A percentile compares a stretch with the other conserved stretches of the same genome.
phyloP scores from a whole-genome alignment of 345 rosid genomes.

The Eucalyptus grandis region DNA sequence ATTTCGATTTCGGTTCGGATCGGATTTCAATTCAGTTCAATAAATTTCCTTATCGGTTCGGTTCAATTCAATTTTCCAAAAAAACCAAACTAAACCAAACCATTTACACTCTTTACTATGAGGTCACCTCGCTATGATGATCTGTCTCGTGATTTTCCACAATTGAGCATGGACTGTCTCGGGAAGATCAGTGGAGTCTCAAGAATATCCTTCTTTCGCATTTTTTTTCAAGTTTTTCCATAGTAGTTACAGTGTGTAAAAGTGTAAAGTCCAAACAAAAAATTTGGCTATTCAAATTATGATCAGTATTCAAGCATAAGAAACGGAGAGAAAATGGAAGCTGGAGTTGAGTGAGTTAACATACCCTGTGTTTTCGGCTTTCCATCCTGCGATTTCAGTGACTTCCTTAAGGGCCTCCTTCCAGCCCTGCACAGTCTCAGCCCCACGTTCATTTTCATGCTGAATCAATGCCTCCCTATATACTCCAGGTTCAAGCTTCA shows the following conservation, averaged over 20 bases:
- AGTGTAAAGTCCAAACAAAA: not conserved
- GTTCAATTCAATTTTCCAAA: too few relatives aligned
- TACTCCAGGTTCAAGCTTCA: not conserved
- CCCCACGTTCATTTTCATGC: not conserved
- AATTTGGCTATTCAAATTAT: not conserved
- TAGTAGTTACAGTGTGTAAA: not conserved
- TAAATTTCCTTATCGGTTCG: too few relatives aligned
- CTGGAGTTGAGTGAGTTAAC: not conserved
- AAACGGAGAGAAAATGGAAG: not conserved
- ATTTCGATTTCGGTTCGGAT: accelerated
- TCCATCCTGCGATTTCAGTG: not conserved
- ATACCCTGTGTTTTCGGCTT: not conserved
- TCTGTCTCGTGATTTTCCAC: too few relatives aligned
- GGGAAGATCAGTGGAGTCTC: too few relatives aligned
- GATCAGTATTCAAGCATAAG: not conserved
- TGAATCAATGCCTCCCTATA: not conserved
- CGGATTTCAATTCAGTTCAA: too few relatives aligned
- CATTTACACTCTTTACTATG: too few relatives aligned
- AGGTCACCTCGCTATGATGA: too few relatives aligned
- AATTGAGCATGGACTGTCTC: too few relatives aligned
- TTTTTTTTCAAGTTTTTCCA: not conserved
- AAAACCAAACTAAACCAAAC: too few relatives aligned
- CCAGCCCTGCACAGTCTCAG: not conserved
- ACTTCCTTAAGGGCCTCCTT: not conserved
- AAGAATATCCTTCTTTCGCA: too few relatives aligned